These are phyloP conservation scores for Solanum chacoense DNA, from an alignment of 305 asterid species.

Conservation along the genomic window DNA sequence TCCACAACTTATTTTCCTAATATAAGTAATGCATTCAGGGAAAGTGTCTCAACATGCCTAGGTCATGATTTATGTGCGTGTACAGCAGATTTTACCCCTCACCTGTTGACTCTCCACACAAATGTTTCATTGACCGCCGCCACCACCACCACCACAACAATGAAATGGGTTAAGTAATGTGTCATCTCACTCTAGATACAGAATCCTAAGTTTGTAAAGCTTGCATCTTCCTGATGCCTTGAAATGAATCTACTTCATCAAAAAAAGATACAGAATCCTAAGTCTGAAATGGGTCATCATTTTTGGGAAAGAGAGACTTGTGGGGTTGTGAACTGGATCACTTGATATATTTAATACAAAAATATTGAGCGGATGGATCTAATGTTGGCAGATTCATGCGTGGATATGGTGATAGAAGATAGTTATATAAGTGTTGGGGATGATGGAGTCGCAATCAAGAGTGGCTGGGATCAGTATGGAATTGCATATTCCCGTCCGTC, in stretches of 20 bases:
- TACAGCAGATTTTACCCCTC: not conserved
- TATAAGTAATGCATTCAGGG: not conserved
- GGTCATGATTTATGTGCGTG: not conserved
- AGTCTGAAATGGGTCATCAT: not conserved
- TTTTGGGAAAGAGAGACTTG: not conserved
- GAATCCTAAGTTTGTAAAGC: not conserved
- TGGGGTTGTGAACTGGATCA: not conserved
- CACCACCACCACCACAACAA: not conserved
- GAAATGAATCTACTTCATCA: too few species aligned
- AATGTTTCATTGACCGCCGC: not conserved
- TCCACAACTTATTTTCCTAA: not conserved
- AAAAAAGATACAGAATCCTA: not conserved
- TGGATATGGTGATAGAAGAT: constrained; percentile 68
- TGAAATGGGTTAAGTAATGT: not conserved
- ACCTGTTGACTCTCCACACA: not conserved
- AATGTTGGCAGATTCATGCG: constrained; percentile 62
- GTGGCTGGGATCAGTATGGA: constrained; percentile 99
- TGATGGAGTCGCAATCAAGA: constrained; percentile 88
- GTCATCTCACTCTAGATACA: not conserved
- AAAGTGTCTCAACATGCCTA: not conserved
- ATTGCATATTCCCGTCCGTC: constrained; percentile 84
- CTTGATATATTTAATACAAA: not conserved
- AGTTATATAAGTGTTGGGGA: constrained; percentile 87
- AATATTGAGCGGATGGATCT: constrained; percentile 1
- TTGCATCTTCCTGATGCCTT: too few species aligned